A percentile compares a stretch with the other conserved stretches of the same genome.
phyloP scores from a whole-genome alignment of 495 filamentous ascomycete genomes.

The Talaromyces stipitatus region DNA sequence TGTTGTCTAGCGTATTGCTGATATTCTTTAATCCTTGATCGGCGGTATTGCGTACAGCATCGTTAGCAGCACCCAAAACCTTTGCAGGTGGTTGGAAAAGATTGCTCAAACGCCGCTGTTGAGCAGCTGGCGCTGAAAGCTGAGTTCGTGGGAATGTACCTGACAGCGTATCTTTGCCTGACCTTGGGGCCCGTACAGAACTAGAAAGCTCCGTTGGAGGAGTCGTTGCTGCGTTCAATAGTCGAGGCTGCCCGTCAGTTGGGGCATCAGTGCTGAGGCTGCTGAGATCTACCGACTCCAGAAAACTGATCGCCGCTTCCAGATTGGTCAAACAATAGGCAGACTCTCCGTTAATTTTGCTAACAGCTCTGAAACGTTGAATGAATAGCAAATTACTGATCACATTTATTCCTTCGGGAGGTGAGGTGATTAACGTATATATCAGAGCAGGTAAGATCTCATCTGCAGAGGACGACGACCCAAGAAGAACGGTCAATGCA shows the following conservation, averaged over 20 bases:
- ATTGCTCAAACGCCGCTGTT: constrained; percentile 65
- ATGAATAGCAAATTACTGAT: constrained; percentile 93
- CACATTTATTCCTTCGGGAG: constrained; percentile 76
- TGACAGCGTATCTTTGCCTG: constrained; percentile 23
- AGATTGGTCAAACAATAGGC: constrained; percentile 96
- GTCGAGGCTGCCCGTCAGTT: constrained; percentile 53
- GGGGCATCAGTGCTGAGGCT: constrained; percentile 80
- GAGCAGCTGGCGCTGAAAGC: constrained; percentile 30
- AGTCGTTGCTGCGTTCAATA: constrained; percentile 43
- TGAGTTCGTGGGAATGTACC: constrained; percentile 35
- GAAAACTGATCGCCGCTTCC: constrained; percentile 88
- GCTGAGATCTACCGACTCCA: constrained; percentile 95
- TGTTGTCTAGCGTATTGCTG: constrained; percentile 75
- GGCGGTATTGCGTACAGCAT: constrained; percentile 75
- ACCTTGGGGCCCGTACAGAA: constrained; percentile 25
- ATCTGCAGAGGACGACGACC: constrained; percentile 90
- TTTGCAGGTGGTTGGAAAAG: constrained; percentile 76
- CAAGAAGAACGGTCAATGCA: constrained; percentile 61
- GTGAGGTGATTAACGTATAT: constrained; percentile 85
- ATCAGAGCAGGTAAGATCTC: constrained; percentile 96
- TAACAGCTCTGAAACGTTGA: constrained; percentile 82
- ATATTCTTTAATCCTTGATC: constrained; percentile 90
- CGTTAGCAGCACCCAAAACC: constrained; percentile 72
- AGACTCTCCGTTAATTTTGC: constrained; percentile 82
- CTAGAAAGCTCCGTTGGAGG: constrained; percentile 28